Conservation (phyloP, 2,329 filamentous ascomycete species). For the Trichoderma hamatum region DNA sequence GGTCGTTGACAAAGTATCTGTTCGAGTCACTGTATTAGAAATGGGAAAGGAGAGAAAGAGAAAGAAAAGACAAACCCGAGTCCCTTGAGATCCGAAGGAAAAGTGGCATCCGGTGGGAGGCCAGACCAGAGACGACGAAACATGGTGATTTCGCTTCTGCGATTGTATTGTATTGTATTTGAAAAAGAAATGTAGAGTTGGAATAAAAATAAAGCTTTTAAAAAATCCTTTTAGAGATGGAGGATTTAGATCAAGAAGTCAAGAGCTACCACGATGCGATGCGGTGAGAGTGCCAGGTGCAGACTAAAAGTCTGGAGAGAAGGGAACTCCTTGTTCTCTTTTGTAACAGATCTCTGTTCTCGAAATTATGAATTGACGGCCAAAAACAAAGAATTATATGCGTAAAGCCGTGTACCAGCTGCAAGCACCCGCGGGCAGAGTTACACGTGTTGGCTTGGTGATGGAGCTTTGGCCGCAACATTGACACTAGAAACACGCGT, state of each 20-base stretch:
- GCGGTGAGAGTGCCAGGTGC: background rate
- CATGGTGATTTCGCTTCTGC: conserved; percentile 51
- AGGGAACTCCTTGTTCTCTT: background rate
- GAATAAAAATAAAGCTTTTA: too few relatives aligned
- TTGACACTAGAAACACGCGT: background rate
- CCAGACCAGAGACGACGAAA: conserved; percentile 71
- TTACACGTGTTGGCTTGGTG: background rate
- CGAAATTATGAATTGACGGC: background rate
- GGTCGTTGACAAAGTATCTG: conserved; percentile 77
- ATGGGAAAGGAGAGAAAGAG: background rate
- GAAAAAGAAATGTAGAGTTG: too few relatives aligned
- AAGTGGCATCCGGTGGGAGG: conserved; percentile 71
- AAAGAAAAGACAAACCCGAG: conserved; percentile 62
- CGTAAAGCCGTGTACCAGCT: conserved; percentile 1
- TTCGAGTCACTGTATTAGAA: background rate
- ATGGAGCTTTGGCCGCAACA: background rate
- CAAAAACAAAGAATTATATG: background rate
- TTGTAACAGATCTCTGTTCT: background rate
- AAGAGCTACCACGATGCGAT: background rate
- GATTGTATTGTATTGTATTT: background rate
- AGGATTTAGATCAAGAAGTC: background rate
- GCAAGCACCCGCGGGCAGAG: conserved; percentile 8
- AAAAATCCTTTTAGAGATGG: background rate
- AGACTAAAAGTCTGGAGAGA: background rate
- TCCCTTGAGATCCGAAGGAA: conserved; percentile 64